Evolutionary conservation across 352 stramenopile species (phyloP), one percentile per base, ranked within the genome.

Genomic region (Pythium sp.): DNA sequence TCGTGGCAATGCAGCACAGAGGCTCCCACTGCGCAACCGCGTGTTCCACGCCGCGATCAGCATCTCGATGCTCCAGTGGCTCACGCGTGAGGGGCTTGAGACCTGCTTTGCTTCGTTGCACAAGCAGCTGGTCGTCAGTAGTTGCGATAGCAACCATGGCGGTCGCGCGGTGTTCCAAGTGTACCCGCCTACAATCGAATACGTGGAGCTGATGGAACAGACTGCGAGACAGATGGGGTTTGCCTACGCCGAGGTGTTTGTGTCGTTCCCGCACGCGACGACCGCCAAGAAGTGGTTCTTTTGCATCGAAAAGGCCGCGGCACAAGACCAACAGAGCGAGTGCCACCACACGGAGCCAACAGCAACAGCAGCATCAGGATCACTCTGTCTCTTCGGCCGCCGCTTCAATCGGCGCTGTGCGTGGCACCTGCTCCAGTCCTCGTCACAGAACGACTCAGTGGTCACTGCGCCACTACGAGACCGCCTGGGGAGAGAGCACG

Each of bases 1-100:
- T 62, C 78, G 82, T 65, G 85, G 81, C 43, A 90, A 93, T 66
- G 86, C 83, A 18, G 84, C 73, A 9, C 86, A 90, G 55, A 74
- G 65, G 20, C 77, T 91, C 12, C 83, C 86, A 30, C 65, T 94
- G 59, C 86, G 86, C 26, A 20, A 38, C 0, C 69, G 65, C 3
- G 51, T 72, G 14, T 80, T 90, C 28, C 65, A 87, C 57, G 73
- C 72, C 36, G 83, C 81, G 51, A 88, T 93, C 57, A 80, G 83
- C 12, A 91, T 94, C 64, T 94, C 86, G 2, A 94, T 94, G 86
- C 69, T 94, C 22, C 86, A 94, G 69, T 94, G 86, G 86, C 69
- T 94, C 54, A 83, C 82, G n/a, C 66, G 72, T 4, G 70, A 82
- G 11, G 84, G 83, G 28, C 61, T 94, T 9, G 67, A 79, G 34